phyloP scores from a whole-genome alignment of 768 basidiomycete genomes.

The Porpolomopsis calyptriformis region DNA sequence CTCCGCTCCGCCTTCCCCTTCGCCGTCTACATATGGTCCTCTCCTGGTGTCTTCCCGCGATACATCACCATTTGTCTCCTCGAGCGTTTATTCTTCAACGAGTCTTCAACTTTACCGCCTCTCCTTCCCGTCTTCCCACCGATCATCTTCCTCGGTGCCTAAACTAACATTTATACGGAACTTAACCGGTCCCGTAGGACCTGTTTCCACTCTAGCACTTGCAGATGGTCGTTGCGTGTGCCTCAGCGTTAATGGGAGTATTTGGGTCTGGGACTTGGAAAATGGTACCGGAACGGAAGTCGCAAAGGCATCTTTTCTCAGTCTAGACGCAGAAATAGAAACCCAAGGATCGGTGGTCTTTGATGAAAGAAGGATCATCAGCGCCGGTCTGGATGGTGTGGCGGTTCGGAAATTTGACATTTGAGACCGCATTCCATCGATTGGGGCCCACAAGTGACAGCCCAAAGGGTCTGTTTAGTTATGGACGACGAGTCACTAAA shows the following conservation, averaged over 20 bases:
- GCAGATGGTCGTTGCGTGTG: slow-evolving; percentile 80
- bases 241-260: slow-evolving; percentile 55
- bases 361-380: slow-evolving; percentile 67
- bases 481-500: too few relatives aligned
- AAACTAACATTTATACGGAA: slow-evolving; percentile 64
- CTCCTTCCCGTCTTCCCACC: slow-evolving; percentile 37
- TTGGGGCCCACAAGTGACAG: too few relatives aligned
- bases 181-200: slow-evolving; percentile 58
- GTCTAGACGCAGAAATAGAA: slow-evolving; percentile 4
- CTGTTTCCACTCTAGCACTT: slow-evolving; percentile 56
- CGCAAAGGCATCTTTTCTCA: slow-evolving; percentile 17
- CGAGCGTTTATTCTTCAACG: slow-evolving; percentile 29
- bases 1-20: slow-evolving; percentile 13
- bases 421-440: slow-evolving; percentile 22
- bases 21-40: slow-evolving; percentile 19
- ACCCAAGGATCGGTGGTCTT: slow-evolving; percentile 46
- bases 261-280: slow-evolving; percentile 86
- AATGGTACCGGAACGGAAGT: slow-evolving; percentile 38
- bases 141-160: slow-evolving; percentile 36
- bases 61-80: background rate
- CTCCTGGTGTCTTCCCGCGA: slow-evolving; percentile 9
- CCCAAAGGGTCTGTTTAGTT: too few relatives aligned
- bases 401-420: slow-evolving; percentile 50
- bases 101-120: slow-evolving; percentile 69
- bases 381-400: slow-evolving; percentile 32